Evolutionary conservation across 2,329 filamentous ascomycete species (phyloP).

Genomic region (Aspergillus nomiae): DNA sequence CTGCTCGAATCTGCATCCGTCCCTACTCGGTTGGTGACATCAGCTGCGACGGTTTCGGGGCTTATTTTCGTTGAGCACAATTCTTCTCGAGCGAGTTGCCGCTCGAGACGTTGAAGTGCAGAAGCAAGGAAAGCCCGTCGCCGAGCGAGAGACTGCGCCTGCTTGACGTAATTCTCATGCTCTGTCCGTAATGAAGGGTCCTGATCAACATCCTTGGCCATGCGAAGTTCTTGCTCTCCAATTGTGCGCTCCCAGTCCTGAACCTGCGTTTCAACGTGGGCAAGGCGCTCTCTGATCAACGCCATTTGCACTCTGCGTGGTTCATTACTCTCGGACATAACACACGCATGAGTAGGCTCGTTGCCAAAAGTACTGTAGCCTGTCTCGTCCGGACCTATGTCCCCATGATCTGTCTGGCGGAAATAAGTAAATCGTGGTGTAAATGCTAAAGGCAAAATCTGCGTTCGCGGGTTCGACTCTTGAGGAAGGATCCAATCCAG

Average conservation of each 20-base stretch:
- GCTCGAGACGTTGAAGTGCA: conserved; percentile 61
- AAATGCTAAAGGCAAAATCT: conserved; percentile 88
- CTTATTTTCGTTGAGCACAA: conserved; percentile 54
- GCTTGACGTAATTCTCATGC: conserved; percentile 55
- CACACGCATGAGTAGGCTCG: conserved; percentile 90
- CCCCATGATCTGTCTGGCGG: conserved; percentile 89
- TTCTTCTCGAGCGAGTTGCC: conserved; percentile 44
- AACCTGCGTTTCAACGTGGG: conserved; percentile 77
- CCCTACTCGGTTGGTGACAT: conserved; percentile 30
- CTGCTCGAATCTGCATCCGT: conserved; percentile 46
- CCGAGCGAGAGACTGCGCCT: conserved; percentile 58
- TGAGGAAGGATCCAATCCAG: conserved; percentile 93
- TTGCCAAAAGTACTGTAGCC: conserved; percentile 88
- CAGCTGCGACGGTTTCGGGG: conserved; percentile 24
- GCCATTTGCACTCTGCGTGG: conserved; percentile 85
- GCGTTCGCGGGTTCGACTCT: conserved; percentile 86
- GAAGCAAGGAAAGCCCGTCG: conserved; percentile 62
- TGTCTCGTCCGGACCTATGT: conserved; percentile 71
- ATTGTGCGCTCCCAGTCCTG: conserved; percentile 71
- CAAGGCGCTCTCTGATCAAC: conserved; percentile 77
- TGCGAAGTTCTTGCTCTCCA: conserved; percentile 71
- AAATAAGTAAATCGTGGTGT: conserved; percentile 97
- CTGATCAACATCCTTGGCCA: conserved; percentile 58
- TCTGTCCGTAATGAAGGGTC: conserved; percentile 44
- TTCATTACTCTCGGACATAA: conserved; percentile 89